Percentiles rank a stretch among this genome's conserved stretches.
These are phyloP conservation scores for Penicillium paradoxum DNA, from an alignment of 495 filamentous ascomycete genomes.

Conservation along the genomic window DNA sequence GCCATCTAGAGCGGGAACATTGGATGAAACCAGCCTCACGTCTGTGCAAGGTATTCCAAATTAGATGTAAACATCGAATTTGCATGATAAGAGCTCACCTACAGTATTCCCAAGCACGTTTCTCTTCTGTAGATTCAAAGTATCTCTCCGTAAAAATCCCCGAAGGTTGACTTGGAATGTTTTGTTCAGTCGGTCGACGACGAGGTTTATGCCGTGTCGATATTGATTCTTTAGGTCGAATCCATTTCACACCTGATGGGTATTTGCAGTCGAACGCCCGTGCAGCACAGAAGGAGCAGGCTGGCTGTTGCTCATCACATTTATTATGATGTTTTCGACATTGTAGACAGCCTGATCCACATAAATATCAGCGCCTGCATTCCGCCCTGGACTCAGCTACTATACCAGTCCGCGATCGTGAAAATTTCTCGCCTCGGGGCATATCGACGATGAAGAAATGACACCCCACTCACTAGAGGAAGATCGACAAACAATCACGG, in stretches of 20 bases:
- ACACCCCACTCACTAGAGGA: too few relatives aligned
- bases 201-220: constrained; percentile 19
- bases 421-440: constrained; percentile 10
- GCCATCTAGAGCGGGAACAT: constrained; percentile 25
- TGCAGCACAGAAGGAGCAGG: constrained; percentile 18
- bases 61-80: background rate
- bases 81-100: background rate
- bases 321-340: constrained; percentile 25
- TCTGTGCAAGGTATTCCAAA: constrained; percentile 4
- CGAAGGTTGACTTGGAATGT: background rate
- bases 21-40: constrained; percentile 25
- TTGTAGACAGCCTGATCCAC: constrained; percentile 18
- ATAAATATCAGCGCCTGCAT: background rate
- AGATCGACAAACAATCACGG: background rate
- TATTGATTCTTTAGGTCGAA: constrained; percentile 12
- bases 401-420: constrained; percentile 23
- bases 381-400: background rate
- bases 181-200: background rate
- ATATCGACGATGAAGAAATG: background rate
- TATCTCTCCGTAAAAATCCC: background rate
- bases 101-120: constrained; percentile 27
- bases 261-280: constrained; percentile 17
- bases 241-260: constrained; percentile 22
- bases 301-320: constrained; percentile 22
- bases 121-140: constrained; percentile 21